Evolutionary conservation across 2,329 filamentous ascomycete genomes (phyloP).

Genomic region (Fonsecaea erecta): DNA sequence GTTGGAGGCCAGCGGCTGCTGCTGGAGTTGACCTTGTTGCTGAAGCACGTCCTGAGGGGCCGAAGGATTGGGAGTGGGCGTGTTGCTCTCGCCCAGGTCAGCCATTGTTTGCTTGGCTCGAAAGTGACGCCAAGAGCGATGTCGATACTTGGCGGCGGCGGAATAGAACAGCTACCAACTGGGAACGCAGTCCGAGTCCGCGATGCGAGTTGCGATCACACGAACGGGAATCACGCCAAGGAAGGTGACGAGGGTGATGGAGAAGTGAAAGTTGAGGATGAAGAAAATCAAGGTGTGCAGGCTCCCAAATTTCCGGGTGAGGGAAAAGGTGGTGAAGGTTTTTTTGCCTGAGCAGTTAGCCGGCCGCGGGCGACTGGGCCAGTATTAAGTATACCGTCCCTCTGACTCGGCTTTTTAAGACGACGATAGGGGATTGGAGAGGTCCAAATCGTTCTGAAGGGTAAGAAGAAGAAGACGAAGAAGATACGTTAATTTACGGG

Average conservation of each 20-base stretch:
- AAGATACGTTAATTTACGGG: not conserved
- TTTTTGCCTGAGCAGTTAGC: conserved; percentile 8
- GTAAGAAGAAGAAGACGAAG: not conserved
- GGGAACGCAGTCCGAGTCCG: not conserved
- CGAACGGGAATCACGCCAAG: not conserved
- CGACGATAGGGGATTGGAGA: too few species aligned
- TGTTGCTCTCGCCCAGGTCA: conserved; percentile 33
- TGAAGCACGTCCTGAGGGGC: conserved; percentile 32
- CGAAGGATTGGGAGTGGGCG: conserved; percentile 19
- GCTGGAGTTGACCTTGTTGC: conserved; percentile 29
- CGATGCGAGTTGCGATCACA: not conserved
- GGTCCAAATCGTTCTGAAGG: too few species aligned
- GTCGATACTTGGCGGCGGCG: conserved; percentile 5
- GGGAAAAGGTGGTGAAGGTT: conserved; percentile 15
- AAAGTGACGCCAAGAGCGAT: conserved; percentile 15
- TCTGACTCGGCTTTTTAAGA: not conserved
- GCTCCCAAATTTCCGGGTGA: conserved; percentile 2
- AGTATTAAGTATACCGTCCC: conserved; percentile 8
- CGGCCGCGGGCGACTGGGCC: conserved; percentile 3
- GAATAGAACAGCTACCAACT: conserved; percentile 19
- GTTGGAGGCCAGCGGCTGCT: conserved; percentile 22
- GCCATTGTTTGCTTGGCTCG: conserved; percentile 23
- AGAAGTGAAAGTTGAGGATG: conserved; percentile 13
- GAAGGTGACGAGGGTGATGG: conserved; percentile 5
- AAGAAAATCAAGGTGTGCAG: conserved; percentile 15